Evolutionary conservation across 2,329 filamentous ascomycete species (phyloP), one percentile per base, ranked within the genome.

Genomic region (Fusarium compactum): DNA sequence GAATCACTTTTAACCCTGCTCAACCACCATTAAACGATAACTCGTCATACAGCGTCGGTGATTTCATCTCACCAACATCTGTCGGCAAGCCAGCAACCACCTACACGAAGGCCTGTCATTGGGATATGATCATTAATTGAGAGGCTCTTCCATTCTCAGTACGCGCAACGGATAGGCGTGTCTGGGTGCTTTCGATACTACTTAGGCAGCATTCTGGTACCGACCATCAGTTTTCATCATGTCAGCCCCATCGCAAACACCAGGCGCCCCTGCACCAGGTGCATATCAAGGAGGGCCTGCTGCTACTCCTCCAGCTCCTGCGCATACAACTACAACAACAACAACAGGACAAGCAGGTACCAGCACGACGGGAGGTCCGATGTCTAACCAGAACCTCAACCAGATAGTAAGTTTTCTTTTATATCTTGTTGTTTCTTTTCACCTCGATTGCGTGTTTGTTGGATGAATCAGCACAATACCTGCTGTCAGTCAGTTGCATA

Each of bases 321-420:
- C 73, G 51, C 69, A 74, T 24, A 70, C 76, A 48, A 59, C 74
- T 29, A 29, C 62, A 22, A 66, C 65, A 25, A 66, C 65, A 25
- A 52, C 67, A 34, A 70, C 78, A 27, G 72, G 74, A 10, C 76
- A 82, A 20, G 71, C 80, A 8, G 66, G 78, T 30, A 67, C 81
- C 3, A 65, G 79, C 32, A 67, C 81, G 3, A 75, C 81, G 8
- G 75, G 74, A 50, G 76, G 74, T 22, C 79, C 82, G 12, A 90
- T 94, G 82, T 94, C 92, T 4, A 94, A 95, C 69, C 93, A 97
- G 76, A 97, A 98, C 77, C 81, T 98, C 3, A 98, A 98, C 76
- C 94, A 97, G 74, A 98, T 98, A 81, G 95, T 98, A 87, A 87
- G 95, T 84, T 30, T 15, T 15, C 85, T 47, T 53, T 34, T 56